Evolutionary conservation across 2,329 filamentous ascomycete genomes (phyloP).

Genomic region (Stemphylium vesicarium): DNA sequence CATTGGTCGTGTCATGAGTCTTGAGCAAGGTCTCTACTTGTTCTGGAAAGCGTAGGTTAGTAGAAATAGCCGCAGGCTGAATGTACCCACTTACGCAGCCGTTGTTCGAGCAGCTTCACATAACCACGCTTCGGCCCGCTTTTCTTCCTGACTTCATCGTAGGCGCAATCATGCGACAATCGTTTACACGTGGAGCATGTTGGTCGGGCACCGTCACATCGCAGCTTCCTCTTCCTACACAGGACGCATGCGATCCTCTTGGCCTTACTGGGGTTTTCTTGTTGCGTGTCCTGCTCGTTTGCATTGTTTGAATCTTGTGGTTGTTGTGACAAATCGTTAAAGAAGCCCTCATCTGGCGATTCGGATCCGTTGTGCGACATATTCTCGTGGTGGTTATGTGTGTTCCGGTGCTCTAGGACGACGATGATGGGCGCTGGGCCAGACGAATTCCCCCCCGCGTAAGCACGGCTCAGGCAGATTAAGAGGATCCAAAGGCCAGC

Average conservation of each 20-base stretch:
- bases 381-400: slow-evolving; percentile 19
- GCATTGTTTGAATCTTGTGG: slow-evolving; percentile 44
- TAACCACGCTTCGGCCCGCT: slow-evolving; percentile 94
- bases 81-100: slow-evolving; percentile 71
- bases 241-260: slow-evolving; percentile 96
- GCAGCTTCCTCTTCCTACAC: slow-evolving; percentile 89
- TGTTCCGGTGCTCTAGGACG: slow-evolving; percentile 8
- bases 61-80: slow-evolving; percentile 1
- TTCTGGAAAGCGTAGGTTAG: slow-evolving; percentile 59
- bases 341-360: slow-evolving; percentile 56
- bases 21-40: slow-evolving; percentile 93
- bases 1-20: slow-evolving; percentile 68
- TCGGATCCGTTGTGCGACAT: slow-evolving; percentile 41
- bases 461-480: slow-evolving; percentile 20
- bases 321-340: slow-evolving; percentile 62
- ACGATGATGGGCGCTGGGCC: slow-evolving; percentile 10
- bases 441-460: slow-evolving; percentile 20
- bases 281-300: slow-evolving; percentile 52
- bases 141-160: slow-evolving; percentile 92
- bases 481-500: neutral
- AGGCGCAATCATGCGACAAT: slow-evolving; percentile 85
- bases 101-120: slow-evolving; percentile 90
- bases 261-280: slow-evolving; percentile 54
- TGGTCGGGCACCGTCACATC: slow-evolving; percentile 84
- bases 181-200: slow-evolving; percentile 88